A percentile compares a stretch with the other conserved stretches of the same genome.
Evolutionary conservation across 192 early-diverging fungal genomes (phyloP).

Genomic region (Chytriomyces sp.): DNA sequence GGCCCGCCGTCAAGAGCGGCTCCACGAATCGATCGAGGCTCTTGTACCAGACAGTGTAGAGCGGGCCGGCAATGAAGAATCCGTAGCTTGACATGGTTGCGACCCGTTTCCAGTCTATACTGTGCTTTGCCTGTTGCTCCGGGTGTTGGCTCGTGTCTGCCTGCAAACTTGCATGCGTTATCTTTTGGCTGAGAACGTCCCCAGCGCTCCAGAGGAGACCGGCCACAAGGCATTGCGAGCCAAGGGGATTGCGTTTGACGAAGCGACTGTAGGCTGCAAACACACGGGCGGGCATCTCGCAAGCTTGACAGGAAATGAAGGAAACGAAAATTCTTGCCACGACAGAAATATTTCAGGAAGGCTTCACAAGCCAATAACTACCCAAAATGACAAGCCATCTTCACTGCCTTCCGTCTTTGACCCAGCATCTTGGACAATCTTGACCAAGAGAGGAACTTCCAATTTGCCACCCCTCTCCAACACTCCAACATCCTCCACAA

Average conservation of each 20-base stretch:
- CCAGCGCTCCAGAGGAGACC: constrained; percentile 32
- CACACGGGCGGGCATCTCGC: neutral
- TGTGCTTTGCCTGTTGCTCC: neutral
- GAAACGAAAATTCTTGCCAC: too few species aligned
- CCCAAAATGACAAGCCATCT: neutral
- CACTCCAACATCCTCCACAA: constrained; percentile 54
- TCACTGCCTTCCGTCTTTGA: too few species aligned
- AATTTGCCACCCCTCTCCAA: neutral
- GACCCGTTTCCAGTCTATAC: constrained; percentile 36
- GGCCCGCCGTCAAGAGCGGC: neutral
- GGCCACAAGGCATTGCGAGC: constrained; percentile 17
- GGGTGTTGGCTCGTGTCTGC: neutral
- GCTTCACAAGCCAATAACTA: neutral
- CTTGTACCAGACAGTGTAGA: constrained; percentile 47
- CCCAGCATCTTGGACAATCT: too few species aligned
- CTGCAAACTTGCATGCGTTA: constrained; percentile 13
- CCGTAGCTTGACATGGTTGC: constrained; percentile 41
- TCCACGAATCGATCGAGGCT: constrained; percentile 34
- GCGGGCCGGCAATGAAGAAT: constrained; percentile 41
- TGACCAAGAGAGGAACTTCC: neutral
- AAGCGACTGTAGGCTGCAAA: constrained; percentile 11
- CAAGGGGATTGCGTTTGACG: constrained; percentile 15
- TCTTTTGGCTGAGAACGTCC: constrained; percentile 41
- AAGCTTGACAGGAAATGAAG: too few species aligned
- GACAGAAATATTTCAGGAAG: too few species aligned